Evolutionary conservation across 2,329 filamentous ascomycete genomes (phyloP).

Genomic region (Penicillium sp.): DNA sequence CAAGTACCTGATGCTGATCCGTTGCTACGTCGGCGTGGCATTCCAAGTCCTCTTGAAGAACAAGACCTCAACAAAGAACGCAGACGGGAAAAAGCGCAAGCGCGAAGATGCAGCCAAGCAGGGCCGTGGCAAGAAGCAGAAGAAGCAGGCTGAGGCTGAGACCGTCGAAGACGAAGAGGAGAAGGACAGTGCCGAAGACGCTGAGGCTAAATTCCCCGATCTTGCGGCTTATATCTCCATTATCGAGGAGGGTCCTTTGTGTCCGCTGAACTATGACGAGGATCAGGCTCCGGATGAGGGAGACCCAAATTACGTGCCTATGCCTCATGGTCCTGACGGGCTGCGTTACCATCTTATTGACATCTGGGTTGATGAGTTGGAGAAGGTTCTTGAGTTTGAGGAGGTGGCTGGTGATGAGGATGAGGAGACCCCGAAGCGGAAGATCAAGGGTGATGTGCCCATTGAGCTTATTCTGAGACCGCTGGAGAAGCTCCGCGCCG

Average conservation of each 20-base stretch:
- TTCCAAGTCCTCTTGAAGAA: conserved; percentile 51
- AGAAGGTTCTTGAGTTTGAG: conserved; percentile 61
- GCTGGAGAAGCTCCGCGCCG: conserved; percentile 45
- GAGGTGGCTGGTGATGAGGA: conserved; percentile 36
- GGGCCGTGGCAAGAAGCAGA: conserved; percentile 29
- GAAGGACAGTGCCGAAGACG: conserved; percentile 17
- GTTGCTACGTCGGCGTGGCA: conserved; percentile 72
- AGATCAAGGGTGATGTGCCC: conserved; percentile 39
- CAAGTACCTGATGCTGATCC: conserved; percentile 85
- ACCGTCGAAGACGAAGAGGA: conserved; percentile 22
- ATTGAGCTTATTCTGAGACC: conserved; percentile 46
- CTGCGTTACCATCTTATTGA: conserved; percentile 84
- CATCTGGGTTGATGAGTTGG: conserved; percentile 87
- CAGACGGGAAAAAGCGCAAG: conserved; percentile 34
- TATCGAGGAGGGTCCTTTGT: conserved; percentile 42
- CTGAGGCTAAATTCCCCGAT: conserved; percentile 31
- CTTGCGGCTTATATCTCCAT: conserved; percentile 42
- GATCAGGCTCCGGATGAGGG: conserved; percentile 31
- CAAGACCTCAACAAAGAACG: conserved; percentile 11
- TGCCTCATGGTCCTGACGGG: conserved; percentile 71
- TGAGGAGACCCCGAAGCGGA: conserved; percentile 25
- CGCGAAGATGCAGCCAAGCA: conserved; percentile 29
- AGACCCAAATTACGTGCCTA: conserved; percentile 31
- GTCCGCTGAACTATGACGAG: conserved; percentile 41
- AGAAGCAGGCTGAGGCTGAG: conserved; percentile 28